Percentiles rank a stretch among this genome's conserved stretches.
Conservation (phyloP, 768 basidiomycete genomes). For the Mycena rosella region DNA sequence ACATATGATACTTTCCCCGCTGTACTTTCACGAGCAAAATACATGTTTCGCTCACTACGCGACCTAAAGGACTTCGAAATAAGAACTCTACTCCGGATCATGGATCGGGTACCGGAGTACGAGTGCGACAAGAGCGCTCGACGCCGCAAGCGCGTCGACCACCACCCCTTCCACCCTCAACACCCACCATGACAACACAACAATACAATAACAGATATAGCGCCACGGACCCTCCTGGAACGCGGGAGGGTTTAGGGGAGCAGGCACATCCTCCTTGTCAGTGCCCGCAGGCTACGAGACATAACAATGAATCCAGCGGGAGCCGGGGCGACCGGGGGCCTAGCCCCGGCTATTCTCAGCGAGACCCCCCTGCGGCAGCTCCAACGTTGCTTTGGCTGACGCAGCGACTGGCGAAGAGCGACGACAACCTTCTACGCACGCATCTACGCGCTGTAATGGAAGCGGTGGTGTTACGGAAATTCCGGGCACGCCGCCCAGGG, state of each 20-base stretch:
- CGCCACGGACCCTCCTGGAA: constrained; percentile 16
- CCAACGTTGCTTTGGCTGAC: constrained; percentile 3
- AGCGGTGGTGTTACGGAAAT: not conserved
- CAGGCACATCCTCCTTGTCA: constrained; percentile 4
- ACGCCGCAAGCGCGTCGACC: no score
- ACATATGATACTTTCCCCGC: not conserved
- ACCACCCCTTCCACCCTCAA: not conserved
- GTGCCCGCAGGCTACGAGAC: constrained; percentile 17
- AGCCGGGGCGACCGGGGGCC: no score
- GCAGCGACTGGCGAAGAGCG: constrained; percentile 13
- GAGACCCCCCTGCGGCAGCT: constrained; percentile 17
- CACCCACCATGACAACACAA: not conserved
- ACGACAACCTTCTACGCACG: not conserved
- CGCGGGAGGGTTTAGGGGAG: constrained; percentile 19
- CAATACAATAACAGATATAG: not conserved
- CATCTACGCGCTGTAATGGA: not conserved
- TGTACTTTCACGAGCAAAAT: no score
- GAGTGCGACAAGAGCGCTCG: not conserved
- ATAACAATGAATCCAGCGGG: constrained; percentile 15
- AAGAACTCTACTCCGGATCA: no score
- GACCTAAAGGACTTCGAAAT: no score
- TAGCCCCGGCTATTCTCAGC: constrained; percentile 6
- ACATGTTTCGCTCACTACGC: no score
- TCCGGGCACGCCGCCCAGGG: not conserved
- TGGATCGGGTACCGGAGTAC: not conserved